Percentiles rank a stretch among this genome's conserved stretches.
phyloP scores from a whole-genome alignment of 208 protist genomes.

The Wallacemonas sp. region DNA sequence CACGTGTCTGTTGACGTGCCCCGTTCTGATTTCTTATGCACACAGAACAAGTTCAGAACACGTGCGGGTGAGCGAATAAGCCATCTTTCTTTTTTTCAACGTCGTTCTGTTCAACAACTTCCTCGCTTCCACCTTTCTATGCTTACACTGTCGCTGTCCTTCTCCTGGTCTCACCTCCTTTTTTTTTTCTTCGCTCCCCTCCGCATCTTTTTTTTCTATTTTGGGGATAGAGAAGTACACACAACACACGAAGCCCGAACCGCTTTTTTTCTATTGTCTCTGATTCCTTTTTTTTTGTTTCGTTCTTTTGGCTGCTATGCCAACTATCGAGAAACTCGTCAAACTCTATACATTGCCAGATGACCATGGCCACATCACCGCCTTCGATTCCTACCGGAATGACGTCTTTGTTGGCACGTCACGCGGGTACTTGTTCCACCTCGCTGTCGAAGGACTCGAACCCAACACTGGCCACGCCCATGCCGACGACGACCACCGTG shows the following conservation, averaged over 20 bases:
- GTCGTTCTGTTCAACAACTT: too few relatives aligned
- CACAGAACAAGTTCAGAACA: too few relatives aligned
- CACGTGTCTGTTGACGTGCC: too few relatives aligned
- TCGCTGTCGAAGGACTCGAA: constrained; percentile 36
- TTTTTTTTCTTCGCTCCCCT: neutral
- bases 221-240: neutral
- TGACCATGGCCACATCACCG: constrained; percentile 55
- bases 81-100: too few relatives aligned
- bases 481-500: neutral
- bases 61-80: too few relatives aligned
- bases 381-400: constrained; percentile 58
- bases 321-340: constrained; percentile 46
- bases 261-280: constrained; percentile 7
- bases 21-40: too few relatives aligned
- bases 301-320: constrained; percentile 46
- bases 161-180: neutral
- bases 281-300: too few relatives aligned
- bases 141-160: too few relatives aligned
- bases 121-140: too few relatives aligned
- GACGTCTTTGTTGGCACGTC: constrained; percentile 71
- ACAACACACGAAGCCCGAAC: too few relatives aligned
- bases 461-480: neutral
- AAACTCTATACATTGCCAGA: constrained; percentile 57
- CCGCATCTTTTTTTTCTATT: neutral
- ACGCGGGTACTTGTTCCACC: constrained; percentile 50